Evolutionary conservation across 192 early-diverging fungal species (phyloP).

Genomic region (Mycoemilia scoparia): DNA sequence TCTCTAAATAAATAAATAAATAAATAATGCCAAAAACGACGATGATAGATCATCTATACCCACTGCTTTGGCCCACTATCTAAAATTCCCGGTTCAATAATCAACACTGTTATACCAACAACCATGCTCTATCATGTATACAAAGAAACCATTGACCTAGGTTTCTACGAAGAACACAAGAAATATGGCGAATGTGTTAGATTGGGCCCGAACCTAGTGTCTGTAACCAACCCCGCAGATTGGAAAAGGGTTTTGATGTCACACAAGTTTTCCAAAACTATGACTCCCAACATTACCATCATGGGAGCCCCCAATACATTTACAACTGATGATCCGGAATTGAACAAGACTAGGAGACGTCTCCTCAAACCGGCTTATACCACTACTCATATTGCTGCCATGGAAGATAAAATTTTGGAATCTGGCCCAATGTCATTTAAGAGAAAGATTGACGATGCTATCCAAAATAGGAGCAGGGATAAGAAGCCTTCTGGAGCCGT

Average conservation of each 20-base stretch:
- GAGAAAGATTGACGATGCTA: too few species aligned
- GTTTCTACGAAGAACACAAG: conserved; percentile 5
- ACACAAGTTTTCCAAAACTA: conserved; percentile 17
- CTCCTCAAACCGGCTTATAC: conserved; percentile 15
- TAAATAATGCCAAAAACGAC: too few species aligned
- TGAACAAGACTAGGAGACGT: conserved; percentile 14
- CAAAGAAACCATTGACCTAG: conserved; percentile 8
- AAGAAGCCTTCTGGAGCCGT: too few species aligned
- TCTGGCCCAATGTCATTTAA: too few species aligned
- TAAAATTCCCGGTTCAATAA: conserved; percentile 8
- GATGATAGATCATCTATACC: conserved; percentile 6
- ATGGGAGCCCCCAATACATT: conserved; percentile 14
- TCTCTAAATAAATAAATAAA: too few species aligned
- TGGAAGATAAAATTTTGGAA: too few species aligned
- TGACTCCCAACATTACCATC: conserved; percentile 7
- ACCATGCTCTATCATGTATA: conserved; percentile 5
- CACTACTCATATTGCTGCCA: too few species aligned
- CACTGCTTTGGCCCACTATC: conserved; percentile 8
- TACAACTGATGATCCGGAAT: conserved; percentile 8
- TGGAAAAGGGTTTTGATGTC: conserved; percentile 10
- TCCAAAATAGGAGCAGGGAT: too few species aligned
- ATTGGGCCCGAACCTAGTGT: conserved; percentile 13
- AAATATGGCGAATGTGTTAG: conserved; percentile 22
- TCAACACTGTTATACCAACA: conserved; percentile 13
- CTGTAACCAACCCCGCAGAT: conserved; percentile 6